A percentile compares a stretch with the other conserved stretches of the same genome.
Conservation (phyloP, 306 rosid genomes). For the Glycine tomentella region DNA sequence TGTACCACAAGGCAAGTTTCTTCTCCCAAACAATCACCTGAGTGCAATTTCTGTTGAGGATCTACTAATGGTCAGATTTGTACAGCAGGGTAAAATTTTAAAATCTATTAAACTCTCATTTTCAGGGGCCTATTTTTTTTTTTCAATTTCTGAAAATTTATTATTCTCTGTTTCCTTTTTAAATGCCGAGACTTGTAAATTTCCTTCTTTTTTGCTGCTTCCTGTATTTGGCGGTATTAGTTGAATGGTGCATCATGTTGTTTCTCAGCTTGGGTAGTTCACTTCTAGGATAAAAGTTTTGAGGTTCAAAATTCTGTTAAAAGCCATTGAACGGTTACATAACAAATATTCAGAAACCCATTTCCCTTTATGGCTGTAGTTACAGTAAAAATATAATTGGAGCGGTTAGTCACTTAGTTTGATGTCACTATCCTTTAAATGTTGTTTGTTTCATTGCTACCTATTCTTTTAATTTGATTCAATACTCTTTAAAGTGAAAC, state of each 20-base stretch:
- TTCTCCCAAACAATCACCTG: constrained; percentile 58
- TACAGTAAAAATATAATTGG: constrained; percentile 46
- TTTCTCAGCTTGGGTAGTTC: constrained; percentile 54
- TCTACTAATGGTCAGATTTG: constrained; percentile 66
- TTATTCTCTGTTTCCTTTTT: constrained; percentile 53
- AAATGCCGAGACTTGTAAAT: constrained; percentile 69
- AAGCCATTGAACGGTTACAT: constrained; percentile 57
- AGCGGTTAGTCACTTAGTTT: constrained; percentile 36
- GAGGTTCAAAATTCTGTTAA: constrained; percentile 53
- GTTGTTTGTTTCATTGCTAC: constrained; percentile 15
- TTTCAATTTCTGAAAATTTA: constrained; percentile 54
- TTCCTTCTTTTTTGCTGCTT: constrained; percentile 67
- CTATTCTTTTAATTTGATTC: background rate
- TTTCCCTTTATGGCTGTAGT: constrained; percentile 50
- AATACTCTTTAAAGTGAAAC: background rate
- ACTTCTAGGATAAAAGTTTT: constrained; percentile 57
- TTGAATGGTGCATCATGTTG: constrained; percentile 58
- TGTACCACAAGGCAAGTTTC: constrained; percentile 50
- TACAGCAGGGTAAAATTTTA: constrained; percentile 83
- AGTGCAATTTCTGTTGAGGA: constrained; percentile 57
- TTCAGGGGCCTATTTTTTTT: constrained; percentile 54
- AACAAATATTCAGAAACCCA: constrained; percentile 50
- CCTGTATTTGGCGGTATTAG: constrained; percentile 62
- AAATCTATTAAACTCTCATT: constrained; percentile 60
- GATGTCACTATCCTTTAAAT: constrained; percentile 29